Evolutionary conservation across 2,329 filamentous ascomycete species (phyloP).

Genomic region (Lasiodiplodia theobromae): DNA sequence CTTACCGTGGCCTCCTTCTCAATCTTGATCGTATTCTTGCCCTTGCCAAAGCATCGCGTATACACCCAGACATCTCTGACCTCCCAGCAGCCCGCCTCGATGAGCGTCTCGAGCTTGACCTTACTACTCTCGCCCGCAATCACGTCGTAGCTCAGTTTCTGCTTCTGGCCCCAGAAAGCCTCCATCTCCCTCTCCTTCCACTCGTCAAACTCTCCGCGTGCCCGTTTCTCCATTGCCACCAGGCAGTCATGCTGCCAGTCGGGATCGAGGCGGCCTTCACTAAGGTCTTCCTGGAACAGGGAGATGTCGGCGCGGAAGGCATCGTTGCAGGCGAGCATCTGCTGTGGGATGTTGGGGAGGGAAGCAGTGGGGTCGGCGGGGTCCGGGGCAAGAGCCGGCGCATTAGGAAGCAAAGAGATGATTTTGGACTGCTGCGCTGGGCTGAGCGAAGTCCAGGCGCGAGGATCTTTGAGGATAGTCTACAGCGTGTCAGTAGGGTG

Average conservation of each 20-base stretch:
- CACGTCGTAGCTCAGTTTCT: constrained; percentile 40
- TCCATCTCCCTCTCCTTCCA: constrained; percentile 64
- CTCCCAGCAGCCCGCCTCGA: constrained; percentile 26
- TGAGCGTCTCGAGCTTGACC: constrained; percentile 40
- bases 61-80: constrained; percentile 32
- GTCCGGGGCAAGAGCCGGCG: background rate
- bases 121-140: constrained; percentile 52
- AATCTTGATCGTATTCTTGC: constrained; percentile 12
- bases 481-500: background rate
- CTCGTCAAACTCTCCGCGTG: constrained; percentile 62
- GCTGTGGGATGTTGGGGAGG: constrained; percentile 26
- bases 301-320: constrained; percentile 62
- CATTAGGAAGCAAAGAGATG: constrained; percentile 13
- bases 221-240: constrained; percentile 59
- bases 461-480: constrained; percentile 28
- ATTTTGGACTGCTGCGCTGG: constrained; percentile 24
- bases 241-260: constrained; percentile 64
- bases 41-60: constrained; percentile 11
- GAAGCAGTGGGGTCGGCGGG: background rate
- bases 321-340: constrained; percentile 44
- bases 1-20: constrained; percentile 32
- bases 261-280: constrained; percentile 62
- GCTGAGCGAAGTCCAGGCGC: constrained; percentile 28
- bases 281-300: constrained; percentile 63
- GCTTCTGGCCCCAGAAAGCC: constrained; percentile 65